Evolutionary conservation across 352 stramenopile species (phyloP), one percentile per base, ranked within the genome.

Genomic region (Globisporangium paddicum): DNA sequence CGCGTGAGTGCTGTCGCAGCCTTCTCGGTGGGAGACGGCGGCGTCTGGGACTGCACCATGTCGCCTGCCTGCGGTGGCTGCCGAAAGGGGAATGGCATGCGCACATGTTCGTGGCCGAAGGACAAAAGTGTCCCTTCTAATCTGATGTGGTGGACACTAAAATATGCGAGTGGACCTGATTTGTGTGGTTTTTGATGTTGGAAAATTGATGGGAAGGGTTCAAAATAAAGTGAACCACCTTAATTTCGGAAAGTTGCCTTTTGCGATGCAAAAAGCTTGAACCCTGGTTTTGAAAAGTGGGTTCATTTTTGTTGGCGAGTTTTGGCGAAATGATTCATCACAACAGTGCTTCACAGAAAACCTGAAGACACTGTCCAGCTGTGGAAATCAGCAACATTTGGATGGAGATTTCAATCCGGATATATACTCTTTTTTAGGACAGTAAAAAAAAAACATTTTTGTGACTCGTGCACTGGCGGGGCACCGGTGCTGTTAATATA

Each of bases 31-130:
- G 18, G 55, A 40, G 55, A 32, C 42, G 42, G 1, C 14, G 53
- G 16, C 53, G 34, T 10, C 26, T 61, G 55, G 32, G 55, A 62
- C 55, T 42, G 57, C 48, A 35, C 14, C 57, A 58, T 47, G 35
- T 9, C 16, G 30, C n/a, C n/a, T n/a, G n/a, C n/a, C n/a, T n/a
- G 26, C 46, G 21, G 19, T 44, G 38, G 38, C 46, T 37, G 46
- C 46, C 14, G 14, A 41, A 26, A 19, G 19, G 28, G 21, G 35
- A 54, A 54, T 50, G 44, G 34, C 28, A 14, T 54, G 34, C 21
- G 11, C 18, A 28, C 30, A 16, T 9, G 32, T 55, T 18, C n/a
- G 18, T 42, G 47, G 38, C 25, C 28, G 6, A 32, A 32, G 16
- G 21, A 16, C 19, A 44, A 44, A 32, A 32, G 28, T 32, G 28